These are phyloP conservation scores for Apiotrichum gamsii DNA, from an alignment of 1,284 basidiomycete genomes.

Conservation along the genomic window DNA sequence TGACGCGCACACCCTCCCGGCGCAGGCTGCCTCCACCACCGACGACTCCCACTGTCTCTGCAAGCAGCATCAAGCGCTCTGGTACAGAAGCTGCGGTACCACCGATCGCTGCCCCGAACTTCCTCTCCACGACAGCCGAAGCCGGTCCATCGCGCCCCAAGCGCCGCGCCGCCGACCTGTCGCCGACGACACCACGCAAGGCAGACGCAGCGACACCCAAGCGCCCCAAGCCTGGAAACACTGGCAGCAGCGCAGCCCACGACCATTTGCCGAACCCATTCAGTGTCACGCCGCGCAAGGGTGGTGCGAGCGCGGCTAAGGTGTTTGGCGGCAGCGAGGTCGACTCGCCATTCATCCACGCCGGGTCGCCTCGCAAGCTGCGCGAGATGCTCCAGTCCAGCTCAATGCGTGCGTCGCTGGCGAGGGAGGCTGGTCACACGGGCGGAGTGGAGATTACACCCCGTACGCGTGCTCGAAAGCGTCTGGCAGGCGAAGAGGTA, in stretches of 20 bases:
- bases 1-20: not conserved
- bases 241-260: constrained; percentile 32
- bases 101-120: too few species aligned
- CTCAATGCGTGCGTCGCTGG: constrained; percentile 14
- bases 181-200: too few species aligned
- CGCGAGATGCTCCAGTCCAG: constrained; percentile 37
- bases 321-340: not conserved
- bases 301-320: not conserved
- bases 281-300: constrained; percentile 20
- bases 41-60: too few species aligned
- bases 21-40: not conserved
- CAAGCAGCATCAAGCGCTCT: too few species aligned
- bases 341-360: constrained; percentile 38
- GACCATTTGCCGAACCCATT: constrained; percentile 45
- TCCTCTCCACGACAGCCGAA: too few species aligned
- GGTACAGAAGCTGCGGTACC: too few species aligned
- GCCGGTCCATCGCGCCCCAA: not conserved
- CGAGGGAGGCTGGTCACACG: too few species aligned
- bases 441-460: constrained; percentile 32
- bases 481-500: constrained; percentile 40
- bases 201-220: not conserved
- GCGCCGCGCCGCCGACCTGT: too few species aligned
- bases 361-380: constrained; percentile 35
- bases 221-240: constrained; percentile 16
- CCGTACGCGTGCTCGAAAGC: constrained; percentile 41